These are phyloP conservation scores for Guadua angustifolia DNA, from an alignment of 176 grass and related monocot species.

Conservation along the genomic window DNA sequence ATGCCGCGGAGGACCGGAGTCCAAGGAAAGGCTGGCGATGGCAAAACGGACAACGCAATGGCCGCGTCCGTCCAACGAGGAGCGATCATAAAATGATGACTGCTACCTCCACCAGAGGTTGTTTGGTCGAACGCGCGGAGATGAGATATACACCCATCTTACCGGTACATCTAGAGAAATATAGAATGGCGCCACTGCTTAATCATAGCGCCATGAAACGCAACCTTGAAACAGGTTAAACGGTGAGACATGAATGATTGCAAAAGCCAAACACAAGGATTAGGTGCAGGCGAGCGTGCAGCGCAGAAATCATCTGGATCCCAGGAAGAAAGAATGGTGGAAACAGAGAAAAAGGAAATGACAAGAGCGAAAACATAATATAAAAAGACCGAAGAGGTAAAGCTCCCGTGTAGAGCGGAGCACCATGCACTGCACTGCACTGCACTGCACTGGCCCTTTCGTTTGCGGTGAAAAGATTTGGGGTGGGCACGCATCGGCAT, in stretches of 20 bases:
- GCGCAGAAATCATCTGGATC: slow-evolving; percentile 44
- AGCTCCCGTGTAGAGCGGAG: slow-evolving; percentile 1
- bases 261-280: slow-evolving; percentile 23
- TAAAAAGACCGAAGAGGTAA: slow-evolving; percentile 26
- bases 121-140: background rate
- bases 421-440: background rate
- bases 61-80: background rate
- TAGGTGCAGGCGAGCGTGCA: slow-evolving; percentile 23
- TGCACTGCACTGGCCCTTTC: background rate
- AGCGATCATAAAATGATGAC: background rate
- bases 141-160: background rate
- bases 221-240: background rate
- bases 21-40: background rate
- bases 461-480: background rate
- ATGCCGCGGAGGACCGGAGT: background rate
- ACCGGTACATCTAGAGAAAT: background rate
- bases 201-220: slow-evolving; percentile 2
- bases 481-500: slow-evolving; percentile 16
- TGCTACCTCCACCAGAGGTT: background rate
- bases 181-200: background rate
- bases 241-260: slow-evolving; percentile 20
- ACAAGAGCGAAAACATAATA: background rate
- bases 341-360: background rate
- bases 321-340: background rate
- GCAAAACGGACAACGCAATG: background rate